phyloP scores from a whole-genome alignment of 352 stramenopile genomes.

The Phytophthora megakarya region DNA sequence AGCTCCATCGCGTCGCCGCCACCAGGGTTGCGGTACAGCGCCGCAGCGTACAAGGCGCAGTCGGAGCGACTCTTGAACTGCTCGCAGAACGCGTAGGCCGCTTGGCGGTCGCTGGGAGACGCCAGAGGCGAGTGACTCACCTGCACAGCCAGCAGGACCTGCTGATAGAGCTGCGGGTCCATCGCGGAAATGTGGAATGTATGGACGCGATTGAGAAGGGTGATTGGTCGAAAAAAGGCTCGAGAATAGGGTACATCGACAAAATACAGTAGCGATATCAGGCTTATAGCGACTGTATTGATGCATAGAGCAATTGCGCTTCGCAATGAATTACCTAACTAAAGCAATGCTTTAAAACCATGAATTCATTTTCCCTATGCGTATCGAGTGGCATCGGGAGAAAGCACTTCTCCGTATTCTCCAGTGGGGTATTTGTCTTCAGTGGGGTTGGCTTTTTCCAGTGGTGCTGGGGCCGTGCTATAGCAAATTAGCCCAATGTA shows the following conservation, averaged over 20 bases:
- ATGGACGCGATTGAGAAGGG: background rate
- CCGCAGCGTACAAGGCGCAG: slow-evolving; percentile 74
- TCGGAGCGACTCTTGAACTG: slow-evolving; percentile 72
- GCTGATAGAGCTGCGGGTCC: slow-evolving; percentile 73
- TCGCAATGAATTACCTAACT: too few relatives aligned
- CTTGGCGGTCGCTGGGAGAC: slow-evolving; percentile 46
- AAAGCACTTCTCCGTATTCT: slow-evolving; percentile 29
- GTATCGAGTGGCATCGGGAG: slow-evolving; percentile 21
- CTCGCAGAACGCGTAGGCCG: slow-evolving; percentile 77
- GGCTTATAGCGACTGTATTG: too few relatives aligned
- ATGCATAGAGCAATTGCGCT: too few relatives aligned
- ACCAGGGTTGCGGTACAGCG: slow-evolving; percentile 66
- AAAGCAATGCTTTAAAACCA: too few relatives aligned
- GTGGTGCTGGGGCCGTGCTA: slow-evolving; percentile 43
- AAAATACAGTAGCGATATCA: too few relatives aligned
- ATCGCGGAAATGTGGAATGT: slow-evolving; percentile 36
- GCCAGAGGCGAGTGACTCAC: slow-evolving; percentile 70
- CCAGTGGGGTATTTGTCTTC: slow-evolving; percentile 17
- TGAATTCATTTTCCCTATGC: slow-evolving; percentile 16
- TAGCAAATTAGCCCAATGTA: slow-evolving; percentile 64
- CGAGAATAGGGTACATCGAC: too few relatives aligned
- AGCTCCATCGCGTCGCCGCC: slow-evolving; percentile 40
- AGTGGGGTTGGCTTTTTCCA: slow-evolving; percentile 21
- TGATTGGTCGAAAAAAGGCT: slow-evolving; percentile 2
- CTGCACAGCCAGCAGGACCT: slow-evolving; percentile 73